phyloP scores from a whole-genome alignment of 768 basidiomycete species.

The Clathrus columnatus region DNA sequence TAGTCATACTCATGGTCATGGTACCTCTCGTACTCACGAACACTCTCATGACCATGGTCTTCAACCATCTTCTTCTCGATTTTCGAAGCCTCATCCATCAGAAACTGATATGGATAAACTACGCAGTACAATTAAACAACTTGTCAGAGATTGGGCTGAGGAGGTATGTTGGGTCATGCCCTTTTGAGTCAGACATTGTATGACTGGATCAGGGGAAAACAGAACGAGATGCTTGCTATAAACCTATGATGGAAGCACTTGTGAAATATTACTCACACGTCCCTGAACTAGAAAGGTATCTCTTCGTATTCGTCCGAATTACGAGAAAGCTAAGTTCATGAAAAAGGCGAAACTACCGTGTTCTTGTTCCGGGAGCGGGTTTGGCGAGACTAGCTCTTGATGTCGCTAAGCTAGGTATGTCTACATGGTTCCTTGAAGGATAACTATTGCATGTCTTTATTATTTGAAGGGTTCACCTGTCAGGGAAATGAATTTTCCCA shows the following conservation, averaged over 20 bases:
- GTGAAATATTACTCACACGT: conserved; percentile 52
- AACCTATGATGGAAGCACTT: conserved; percentile 72
- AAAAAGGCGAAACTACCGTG: conserved; percentile 45
- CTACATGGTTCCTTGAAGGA: neutral
- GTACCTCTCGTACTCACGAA: conserved; percentile 31
- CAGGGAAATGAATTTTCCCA: conserved; percentile 96
- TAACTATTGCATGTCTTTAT: neutral
- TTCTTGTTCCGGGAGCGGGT: conserved; percentile 87
- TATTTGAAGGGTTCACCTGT: conserved; percentile 66
- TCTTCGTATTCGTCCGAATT: neutral
- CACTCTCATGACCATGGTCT: conserved; percentile 21
- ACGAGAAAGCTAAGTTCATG: neutral
- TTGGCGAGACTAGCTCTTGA: conserved; percentile 86
- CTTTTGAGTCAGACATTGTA: neutral
- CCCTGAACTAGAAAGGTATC: conserved; percentile 44
- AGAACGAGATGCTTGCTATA: conserved; percentile 75
- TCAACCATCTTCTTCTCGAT: conserved; percentile 20
- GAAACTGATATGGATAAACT: conserved; percentile 87
- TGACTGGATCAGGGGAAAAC: conserved; percentile 48
- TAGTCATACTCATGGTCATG: conserved; percentile 16
- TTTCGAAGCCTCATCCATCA: conserved; percentile 36
- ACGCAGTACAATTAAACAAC: conserved; percentile 84
- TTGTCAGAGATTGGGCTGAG: conserved; percentile 88
- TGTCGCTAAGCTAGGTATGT: conserved; percentile 66
- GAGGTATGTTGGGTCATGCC: conserved; percentile 38